Percentiles rank a stretch among this genome's conserved stretches.
phyloP scores from a whole-genome alignment of 1,284 basidiomycete species.

The Microbotryum silenes-acaulis region DNA sequence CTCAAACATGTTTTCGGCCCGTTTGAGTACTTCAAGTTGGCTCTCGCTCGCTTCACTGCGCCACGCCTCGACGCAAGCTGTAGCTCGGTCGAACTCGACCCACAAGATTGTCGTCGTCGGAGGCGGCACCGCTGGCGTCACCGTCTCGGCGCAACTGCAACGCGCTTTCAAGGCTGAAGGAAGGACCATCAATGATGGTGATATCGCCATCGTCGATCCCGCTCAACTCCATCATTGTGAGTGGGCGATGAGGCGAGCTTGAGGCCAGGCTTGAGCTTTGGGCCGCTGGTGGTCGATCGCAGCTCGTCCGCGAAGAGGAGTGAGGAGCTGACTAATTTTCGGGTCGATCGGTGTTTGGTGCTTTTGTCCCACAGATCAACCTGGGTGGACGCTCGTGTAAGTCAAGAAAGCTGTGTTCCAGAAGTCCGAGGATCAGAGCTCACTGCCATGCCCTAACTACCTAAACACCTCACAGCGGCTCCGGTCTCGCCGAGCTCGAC shows the following conservation, averaged over 20 bases:
- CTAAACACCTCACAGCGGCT: constrained; percentile 45
- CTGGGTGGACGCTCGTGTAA: constrained; percentile 33
- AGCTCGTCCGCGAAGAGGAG: not conserved
- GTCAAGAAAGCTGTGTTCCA: not conserved
- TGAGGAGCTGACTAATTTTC: not conserved
- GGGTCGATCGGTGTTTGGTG: not conserved
- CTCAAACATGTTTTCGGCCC: not conserved
- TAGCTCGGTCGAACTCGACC: constrained; percentile 7
- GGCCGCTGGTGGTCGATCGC: constrained; percentile 10
- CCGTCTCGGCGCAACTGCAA: constrained; percentile 50
- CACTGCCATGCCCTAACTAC: constrained; percentile 20
- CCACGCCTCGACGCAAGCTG: not conserved
- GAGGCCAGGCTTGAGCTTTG: not conserved
- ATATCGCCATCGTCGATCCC: constrained; percentile 74
- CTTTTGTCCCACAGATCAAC: constrained; percentile 21
- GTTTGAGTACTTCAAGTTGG: not conserved
- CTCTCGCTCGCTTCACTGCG: not conserved
- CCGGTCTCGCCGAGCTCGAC: constrained; percentile 60
- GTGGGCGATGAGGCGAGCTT: constrained; percentile 25
- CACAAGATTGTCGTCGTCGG: constrained; percentile 41
- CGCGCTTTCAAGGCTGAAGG: constrained; percentile 63
- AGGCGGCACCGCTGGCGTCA: constrained; percentile 41
- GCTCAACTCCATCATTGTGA: constrained; percentile 67
- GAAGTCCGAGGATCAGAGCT: not conserved
- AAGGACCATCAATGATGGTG: constrained; percentile 58